Evolutionary conservation across 2,329 filamentous ascomycete genomes (phyloP).

Genomic region (Trichothecium sympodiale): DNA sequence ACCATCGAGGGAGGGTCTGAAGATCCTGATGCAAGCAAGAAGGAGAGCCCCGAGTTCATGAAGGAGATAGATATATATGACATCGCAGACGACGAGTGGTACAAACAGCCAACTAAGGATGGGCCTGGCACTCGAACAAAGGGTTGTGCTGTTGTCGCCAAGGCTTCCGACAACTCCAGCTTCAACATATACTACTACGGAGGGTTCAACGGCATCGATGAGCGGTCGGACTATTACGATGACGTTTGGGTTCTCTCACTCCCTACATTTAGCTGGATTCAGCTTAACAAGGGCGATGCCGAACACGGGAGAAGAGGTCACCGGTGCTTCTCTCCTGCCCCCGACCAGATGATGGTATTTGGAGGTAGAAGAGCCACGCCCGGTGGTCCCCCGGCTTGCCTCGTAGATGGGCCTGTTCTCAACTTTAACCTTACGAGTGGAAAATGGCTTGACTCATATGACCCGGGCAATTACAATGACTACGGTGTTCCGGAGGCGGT

Average conservation of each 20-base stretch:
- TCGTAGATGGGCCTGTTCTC: slow-evolving; percentile 41
- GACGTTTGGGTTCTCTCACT: slow-evolving; percentile 75
- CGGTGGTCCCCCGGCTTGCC: slow-evolving; percentile 24
- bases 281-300: slow-evolving; percentile 28
- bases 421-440: slow-evolving; percentile 65
- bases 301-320: slow-evolving; percentile 58
- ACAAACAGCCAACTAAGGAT: slow-evolving; percentile 53
- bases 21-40: slow-evolving; percentile 27
- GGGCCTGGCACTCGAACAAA: slow-evolving; percentile 48
- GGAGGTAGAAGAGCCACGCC: slow-evolving; percentile 47
- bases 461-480: slow-evolving; percentile 47
- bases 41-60: slow-evolving; percentile 61
- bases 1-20: slow-evolving; percentile 12
- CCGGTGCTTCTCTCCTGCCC: slow-evolving; percentile 63
- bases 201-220: slow-evolving; percentile 50
- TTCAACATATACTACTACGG: slow-evolving; percentile 82
- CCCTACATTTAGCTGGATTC: slow-evolving; percentile 71
- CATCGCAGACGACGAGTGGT: slow-evolving; percentile 57
- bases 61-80: slow-evolving; percentile 67
- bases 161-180: slow-evolving; percentile 58
- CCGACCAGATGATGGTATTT: slow-evolving; percentile 69
- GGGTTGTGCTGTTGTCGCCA: slow-evolving; percentile 65
- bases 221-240: slow-evolving; percentile 33
- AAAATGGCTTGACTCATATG: slow-evolving; percentile 60
- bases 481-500: slow-evolving; percentile 62